Conservation (phyloP, 257 asterid genomes). For the Fraxinus excelsior region DNA sequence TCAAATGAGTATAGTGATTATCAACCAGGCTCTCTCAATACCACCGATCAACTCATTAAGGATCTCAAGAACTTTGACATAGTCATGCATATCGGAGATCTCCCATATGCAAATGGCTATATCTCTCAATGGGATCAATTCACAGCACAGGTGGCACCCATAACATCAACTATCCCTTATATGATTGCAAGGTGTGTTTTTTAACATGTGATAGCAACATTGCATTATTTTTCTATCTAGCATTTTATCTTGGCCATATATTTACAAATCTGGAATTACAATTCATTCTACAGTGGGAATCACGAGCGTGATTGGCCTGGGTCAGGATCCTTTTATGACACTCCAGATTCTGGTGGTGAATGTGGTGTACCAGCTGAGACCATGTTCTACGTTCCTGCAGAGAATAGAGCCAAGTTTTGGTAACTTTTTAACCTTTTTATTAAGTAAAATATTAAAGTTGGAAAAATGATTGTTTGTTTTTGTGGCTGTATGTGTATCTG, state of each 20-base stretch:
- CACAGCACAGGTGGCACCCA: constrained; percentile 83
- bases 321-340: constrained; percentile 63
- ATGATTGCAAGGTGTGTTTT: constrained; percentile 80
- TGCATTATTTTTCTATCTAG: background rate
- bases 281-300: constrained; percentile 52
- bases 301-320: constrained; percentile 84
- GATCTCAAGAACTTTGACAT: constrained; percentile 61
- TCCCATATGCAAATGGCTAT: constrained; percentile 62
- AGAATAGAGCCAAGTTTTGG: constrained; percentile 77
- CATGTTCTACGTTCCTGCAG: constrained; percentile 72
- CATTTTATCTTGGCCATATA: background rate
- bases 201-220: background rate
- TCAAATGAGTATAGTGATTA: constrained; percentile 79
- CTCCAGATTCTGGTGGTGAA: constrained; percentile 76
- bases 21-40: constrained; percentile 82
- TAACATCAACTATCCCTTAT: constrained; percentile 75
- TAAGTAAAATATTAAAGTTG: too few species aligned
- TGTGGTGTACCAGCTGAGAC: constrained; percentile 81
- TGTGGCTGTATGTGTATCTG: too few species aligned
- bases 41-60: constrained; percentile 76
- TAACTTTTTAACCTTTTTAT: constrained; percentile 4
- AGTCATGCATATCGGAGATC: constrained; percentile 66
- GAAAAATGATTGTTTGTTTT: too few species aligned
- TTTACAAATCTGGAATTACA: background rate
- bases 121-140: constrained; percentile 92